Evolutionary conservation across 1,284 basidiomycete species (phyloP), one percentile per base, ranked within the genome.

Genomic region (Stygiomarasmius scandens): DNA sequence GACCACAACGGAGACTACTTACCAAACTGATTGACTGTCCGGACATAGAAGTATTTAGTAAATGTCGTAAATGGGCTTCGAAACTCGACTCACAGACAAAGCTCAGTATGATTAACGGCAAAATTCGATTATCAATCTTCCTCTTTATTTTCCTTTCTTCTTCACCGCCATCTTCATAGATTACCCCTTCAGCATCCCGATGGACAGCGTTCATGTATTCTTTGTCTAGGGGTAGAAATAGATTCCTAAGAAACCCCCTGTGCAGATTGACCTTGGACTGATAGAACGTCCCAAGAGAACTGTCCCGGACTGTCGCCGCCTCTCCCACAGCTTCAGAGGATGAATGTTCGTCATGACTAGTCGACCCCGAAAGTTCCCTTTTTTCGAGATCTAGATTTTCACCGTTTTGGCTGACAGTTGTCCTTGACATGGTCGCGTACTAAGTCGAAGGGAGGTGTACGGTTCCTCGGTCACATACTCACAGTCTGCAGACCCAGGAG

Each of bases 21-120:
- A 82, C 82, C 81, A 55, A 84, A 82, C 62, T 82, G 81, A 64
- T 84, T 83, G 74, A 83, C 81, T 83, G 49, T 50, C 4, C 6
- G 4, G 8, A 41, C 5, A 43, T 11, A 32, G 25, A 54, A 29
- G 25, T 43, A 11, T 11, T 16, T 8, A n/a, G 2, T n/a, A n/a
- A 52, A 19, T 75, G 79, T 63, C 54, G 82, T 80, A 82, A 45
- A 81, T 65, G 6, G 63, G n/a, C n/a, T n/a, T n/a, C n/a, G n/a
- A n/a, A n/a, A 16, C 36, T 3, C 49, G 10, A 36, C 45, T 25
- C 41, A 34, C 19, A 22, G 12, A 63, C 68, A 41, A 51, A 80
- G 77, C 79, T 81, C 63, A 69, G 72, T 12, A 84, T 70, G 22
- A 83, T 75, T 49, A 83, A 64, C 1, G 79, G 73, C 45, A 83